Evolutionary conservation across 2,329 filamentous ascomycete genomes (phyloP), one percentile per base, ranked within the genome.

Genomic region (Penicillium brasilianum): DNA sequence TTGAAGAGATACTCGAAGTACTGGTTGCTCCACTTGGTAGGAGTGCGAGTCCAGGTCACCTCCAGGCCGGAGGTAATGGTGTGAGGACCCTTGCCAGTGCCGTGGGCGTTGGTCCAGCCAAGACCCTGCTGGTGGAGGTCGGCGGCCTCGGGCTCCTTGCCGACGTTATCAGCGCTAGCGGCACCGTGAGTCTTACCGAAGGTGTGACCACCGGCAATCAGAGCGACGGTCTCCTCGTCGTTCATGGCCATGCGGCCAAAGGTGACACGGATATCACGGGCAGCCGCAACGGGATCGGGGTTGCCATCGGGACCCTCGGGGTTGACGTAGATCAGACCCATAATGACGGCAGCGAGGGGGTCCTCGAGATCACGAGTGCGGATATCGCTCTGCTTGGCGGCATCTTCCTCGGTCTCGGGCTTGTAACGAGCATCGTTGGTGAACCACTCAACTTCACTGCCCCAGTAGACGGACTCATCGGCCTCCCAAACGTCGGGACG

Each of bases 111-210:
- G 66, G 76, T 74, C 90, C 90, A 93, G 67, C 90, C 90, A 11
- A 93, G 78, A 63, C 90, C 90, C 74, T 91, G 88, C 64, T 84
- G 74, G 70, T 89, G 85, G 34, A 93, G 77, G 43, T 77, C 74
- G 57, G 89, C 88, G 13, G 80, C 88, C 70, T 87, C 84, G 20
- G 90, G 90, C 76, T 91, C 90, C 18, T 81, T 77, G 57, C 88
- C 89, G 53, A 92, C 83, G 69, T 91, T 84, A 64, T 85, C 83
- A 18, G 83, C 78, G 16, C 86, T 80, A 59, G 79, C 90, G 34
- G 90, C 90, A 69, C 90, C 90, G 77, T 93, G 90, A 0, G 90
- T 91, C 85, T 93, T 93, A 71, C 90, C 90, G 69, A 93, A 91
- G 28, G 87, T 84, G 82, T 93, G 90, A 41, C 90, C 90, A 72